Conservation (phyloP, 148 eudicot genomes). For the Silene latifolia region DNA sequence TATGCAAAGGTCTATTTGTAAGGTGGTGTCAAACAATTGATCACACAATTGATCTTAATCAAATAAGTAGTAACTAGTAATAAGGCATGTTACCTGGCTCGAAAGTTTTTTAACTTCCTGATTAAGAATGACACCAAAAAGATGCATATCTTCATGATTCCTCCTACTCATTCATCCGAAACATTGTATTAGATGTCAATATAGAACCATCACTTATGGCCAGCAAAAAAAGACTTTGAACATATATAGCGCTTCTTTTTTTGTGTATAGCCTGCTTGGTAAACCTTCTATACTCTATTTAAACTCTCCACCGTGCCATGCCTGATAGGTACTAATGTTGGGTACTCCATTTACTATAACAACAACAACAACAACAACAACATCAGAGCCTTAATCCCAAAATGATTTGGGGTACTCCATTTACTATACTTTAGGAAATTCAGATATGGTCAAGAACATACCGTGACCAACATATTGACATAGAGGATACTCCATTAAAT, state of each 20-base stretch:
- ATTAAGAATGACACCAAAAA: conserved; percentile 71
- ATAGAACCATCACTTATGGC: not conserved
- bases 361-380: no score
- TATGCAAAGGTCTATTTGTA: no score
- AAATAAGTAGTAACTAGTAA: not conserved
- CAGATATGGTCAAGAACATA: no score
- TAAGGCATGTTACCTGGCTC: conserved; percentile 49
- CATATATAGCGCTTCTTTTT: not conserved
- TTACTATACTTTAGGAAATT: no score
- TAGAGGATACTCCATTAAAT: not conserved
- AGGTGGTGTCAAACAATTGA: no score
- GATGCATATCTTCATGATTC: conserved; percentile 82
- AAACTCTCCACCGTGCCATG: not conserved
- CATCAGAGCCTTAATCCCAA: no score
- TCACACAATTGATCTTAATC: not conserved
- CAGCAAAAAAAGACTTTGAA: conserved; percentile 2
- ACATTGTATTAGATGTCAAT: conserved; percentile 4
- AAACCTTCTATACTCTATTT: no score
- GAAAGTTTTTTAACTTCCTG: conserved; percentile 83
- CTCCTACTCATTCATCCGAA: conserved; percentile 46
- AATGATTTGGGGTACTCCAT: not conserved
- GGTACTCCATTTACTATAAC: not conserved
- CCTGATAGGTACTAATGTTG: not conserved
- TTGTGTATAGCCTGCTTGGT: no score
- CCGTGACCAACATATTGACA: no score